Percentiles rank a stretch among this genome's conserved stretches.
Evolutionary conservation across 305 asterid genomes (phyloP).

Genomic region (Solanum hybrid): DNA sequence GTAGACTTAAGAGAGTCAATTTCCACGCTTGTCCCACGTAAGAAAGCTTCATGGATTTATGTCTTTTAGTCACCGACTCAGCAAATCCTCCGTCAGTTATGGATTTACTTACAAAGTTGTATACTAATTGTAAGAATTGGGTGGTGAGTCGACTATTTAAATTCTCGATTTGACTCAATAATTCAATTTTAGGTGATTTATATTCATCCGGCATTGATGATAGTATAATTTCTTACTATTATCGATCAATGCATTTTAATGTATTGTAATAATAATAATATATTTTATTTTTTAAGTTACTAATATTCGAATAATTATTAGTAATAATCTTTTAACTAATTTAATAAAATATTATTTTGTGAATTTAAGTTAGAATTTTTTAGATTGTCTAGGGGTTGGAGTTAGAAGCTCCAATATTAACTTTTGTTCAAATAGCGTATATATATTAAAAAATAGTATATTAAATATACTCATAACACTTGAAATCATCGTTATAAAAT

Average conservation of each 20-base stretch:
- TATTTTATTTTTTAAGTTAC: neutral
- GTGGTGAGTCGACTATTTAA: neutral
- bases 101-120: neutral
- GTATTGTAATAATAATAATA: neutral
- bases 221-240: neutral
- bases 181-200: neutral
- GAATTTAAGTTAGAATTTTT: neutral
- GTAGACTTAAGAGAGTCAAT: neutral
- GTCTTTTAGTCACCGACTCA: neutral
- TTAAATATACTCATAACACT: neutral
- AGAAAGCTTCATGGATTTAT: neutral
- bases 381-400: neutral
- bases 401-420: no score
- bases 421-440: neutral
- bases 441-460: no score
- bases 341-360: neutral
- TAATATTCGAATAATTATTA: no score
- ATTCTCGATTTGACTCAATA: neutral
- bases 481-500: no score
- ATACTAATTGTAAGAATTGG: neutral
- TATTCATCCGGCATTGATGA: fast-evolving
- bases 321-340: neutral
- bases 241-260: neutral
- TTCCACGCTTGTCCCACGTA: conserved; percentile 1
- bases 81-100: neutral